These are phyloP conservation scores for Diplodia intermedia DNA, from an alignment of 2,329 filamentous ascomycete species.

Conservation along the genomic window DNA sequence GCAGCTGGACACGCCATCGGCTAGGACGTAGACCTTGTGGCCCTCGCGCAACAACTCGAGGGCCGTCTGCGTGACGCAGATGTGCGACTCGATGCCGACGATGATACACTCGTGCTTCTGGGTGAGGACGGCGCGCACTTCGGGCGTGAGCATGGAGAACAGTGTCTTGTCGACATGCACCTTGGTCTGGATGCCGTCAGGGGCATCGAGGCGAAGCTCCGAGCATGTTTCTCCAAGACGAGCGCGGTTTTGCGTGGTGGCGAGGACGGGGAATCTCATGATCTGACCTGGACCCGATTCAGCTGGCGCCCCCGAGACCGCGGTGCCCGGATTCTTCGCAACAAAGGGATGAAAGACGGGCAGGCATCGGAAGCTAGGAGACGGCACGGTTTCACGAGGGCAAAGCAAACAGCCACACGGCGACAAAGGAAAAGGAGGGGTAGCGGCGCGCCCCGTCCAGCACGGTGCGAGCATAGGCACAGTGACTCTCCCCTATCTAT, in stretches of 20 bases:
- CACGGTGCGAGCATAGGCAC: conserved; percentile 14
- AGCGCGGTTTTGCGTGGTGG: conserved; percentile 82
- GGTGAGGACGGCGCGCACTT: conserved; percentile 60
- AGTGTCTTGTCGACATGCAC: conserved; percentile 81
- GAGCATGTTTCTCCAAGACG: conserved; percentile 81
- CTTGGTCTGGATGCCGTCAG: conserved; percentile 60
- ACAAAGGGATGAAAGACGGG: conserved; percentile 14
- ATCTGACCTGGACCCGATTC: conserved; percentile 52
- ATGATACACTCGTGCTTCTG: conserved; percentile 70
- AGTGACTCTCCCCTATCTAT: conserved; percentile 9
- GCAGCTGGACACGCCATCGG: conserved; percentile 88
- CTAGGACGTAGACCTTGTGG: conserved; percentile 83
- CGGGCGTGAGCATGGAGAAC: conserved; percentile 84
- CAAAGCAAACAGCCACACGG: conserved; percentile 23
- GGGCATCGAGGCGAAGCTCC: conserved; percentile 65
- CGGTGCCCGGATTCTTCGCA: conserved; percentile 8
- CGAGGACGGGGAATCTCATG: conserved; percentile 78
- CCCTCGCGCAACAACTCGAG: conserved; percentile 78
- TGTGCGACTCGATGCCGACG: conserved; percentile 91
- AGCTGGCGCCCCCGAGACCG: conserved; percentile 1
- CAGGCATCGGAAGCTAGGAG: conserved; percentile 16
- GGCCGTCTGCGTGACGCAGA: conserved; percentile 92
- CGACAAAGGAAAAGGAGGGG: conserved; percentile 23
- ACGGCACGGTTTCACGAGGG: conserved; percentile 26
- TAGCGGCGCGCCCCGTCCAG: conserved; percentile 7